Evolutionary conservation across 108 stramenopile species (phyloP).

Genomic region (Schizochytrium sp.): DNA sequence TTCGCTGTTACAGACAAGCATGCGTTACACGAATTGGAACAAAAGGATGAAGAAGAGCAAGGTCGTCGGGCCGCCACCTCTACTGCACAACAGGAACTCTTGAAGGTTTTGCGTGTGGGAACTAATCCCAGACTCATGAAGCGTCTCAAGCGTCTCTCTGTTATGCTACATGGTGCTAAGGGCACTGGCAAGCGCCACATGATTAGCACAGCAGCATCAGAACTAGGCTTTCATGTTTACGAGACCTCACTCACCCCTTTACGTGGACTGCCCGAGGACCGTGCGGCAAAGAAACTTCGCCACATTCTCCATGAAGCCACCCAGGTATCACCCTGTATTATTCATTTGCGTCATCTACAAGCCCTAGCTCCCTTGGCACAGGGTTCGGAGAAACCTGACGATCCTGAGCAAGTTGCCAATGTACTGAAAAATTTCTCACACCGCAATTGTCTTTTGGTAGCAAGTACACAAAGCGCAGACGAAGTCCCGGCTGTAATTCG

Average conservation of each 20-base stretch:
- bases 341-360: conserved; percentile 39
- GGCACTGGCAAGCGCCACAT: conserved; percentile 54
- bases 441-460: conserved; percentile 14
- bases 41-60: neutral
- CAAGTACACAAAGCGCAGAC: conserved; percentile 4
- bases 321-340: conserved; percentile 27
- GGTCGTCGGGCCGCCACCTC: neutral
- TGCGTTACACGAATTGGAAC: neutral
- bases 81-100: conserved; percentile 11
- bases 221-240: conserved; percentile 51
- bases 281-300: conserved; percentile 34
- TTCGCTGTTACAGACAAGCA: neutral
- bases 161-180: conserved; percentile 35
- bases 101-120: neutral
- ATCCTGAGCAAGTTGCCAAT: conserved; percentile 39
- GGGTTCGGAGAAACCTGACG: conserved; percentile 28
- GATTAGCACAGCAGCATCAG: neutral
- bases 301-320: conserved; percentile 12
- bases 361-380: conserved; percentile 47
- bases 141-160: conserved; percentile 55
- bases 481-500: conserved; percentile 56
- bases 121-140: neutral
- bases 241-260: conserved; percentile 52
- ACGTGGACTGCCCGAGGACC: conserved; percentile 38
- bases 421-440: conserved; percentile 28